Percentiles rank a stretch among this genome's conserved stretches.
These are phyloP conservation scores for Penicillium palitans DNA, from an alignment of 2,329 filamentous ascomycete genomes.

Conservation along the genomic window DNA sequence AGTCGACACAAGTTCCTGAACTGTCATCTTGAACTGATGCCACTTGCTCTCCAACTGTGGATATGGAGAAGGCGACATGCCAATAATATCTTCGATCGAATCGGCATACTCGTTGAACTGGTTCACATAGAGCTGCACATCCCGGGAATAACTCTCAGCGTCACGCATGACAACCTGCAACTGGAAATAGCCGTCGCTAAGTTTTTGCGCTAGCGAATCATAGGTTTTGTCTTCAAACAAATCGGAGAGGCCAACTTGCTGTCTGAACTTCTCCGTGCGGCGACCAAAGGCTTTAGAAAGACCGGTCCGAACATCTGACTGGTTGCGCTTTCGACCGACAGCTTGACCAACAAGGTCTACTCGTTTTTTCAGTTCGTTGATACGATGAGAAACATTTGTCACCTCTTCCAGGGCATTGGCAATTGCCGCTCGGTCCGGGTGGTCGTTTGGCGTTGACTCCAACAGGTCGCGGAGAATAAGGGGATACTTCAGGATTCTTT, in stretches of 20 bases:
- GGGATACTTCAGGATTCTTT: conserved; percentile 91
- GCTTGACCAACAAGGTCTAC: conserved; percentile 90
- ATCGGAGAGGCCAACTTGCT: conserved; percentile 63
- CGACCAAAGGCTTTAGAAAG: conserved; percentile 88
- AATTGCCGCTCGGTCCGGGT: conserved; percentile 76
- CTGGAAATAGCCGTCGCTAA: conserved; percentile 87
- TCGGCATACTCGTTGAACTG: conserved; percentile 78
- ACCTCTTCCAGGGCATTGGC: conserved; percentile 71
- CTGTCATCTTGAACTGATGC: conserved; percentile 84
- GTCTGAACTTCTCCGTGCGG: conserved; percentile 80
- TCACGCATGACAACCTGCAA: conserved; percentile 90
- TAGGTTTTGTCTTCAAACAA: conserved; percentile 80
- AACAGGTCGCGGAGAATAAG: conserved; percentile 79
- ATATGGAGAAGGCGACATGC: conserved; percentile 65
- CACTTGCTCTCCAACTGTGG: conserved; percentile 91
- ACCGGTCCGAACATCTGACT: conserved; percentile 81
- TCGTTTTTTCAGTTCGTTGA: conserved; percentile 94
- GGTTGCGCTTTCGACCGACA: conserved; percentile 79
- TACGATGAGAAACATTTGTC: conserved; percentile 62
- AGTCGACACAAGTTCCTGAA: conserved; percentile 80
- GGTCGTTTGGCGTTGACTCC: conserved; percentile 74
- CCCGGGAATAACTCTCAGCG: conserved; percentile 88
- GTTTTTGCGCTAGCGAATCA: conserved; percentile 76
- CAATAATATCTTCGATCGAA: conserved; percentile 80
- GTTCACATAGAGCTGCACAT: conserved; percentile 74